Base-by-base conservation (phyloP, 2,329 filamentous ascomycete genomes). In the Alternaria viburni region DNA sequence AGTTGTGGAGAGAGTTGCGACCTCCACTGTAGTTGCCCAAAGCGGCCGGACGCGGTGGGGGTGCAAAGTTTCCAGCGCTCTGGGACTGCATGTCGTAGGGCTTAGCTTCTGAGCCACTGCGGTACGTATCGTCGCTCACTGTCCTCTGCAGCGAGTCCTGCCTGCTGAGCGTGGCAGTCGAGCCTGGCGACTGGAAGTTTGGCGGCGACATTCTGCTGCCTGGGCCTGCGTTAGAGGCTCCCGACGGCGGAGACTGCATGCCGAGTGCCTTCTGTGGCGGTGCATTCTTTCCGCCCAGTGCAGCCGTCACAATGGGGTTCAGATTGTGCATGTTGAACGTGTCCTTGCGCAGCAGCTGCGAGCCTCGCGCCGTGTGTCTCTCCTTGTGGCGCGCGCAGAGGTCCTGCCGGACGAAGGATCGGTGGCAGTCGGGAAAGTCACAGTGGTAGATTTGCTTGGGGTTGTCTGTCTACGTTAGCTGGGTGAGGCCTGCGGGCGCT, bases 371-470 rank as follows among this genome's bases (percentile, higher is more conserved):
- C 9, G 81, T 83, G 66, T 85, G 82, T 68, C 83, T 77, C 73
- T 84, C 83, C 69, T 81, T 82, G 78, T 85, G 84, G 64, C 83
- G 90, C 75, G 96, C 91, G 77, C 96, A 93, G 62, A 99, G 85
- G 79, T 99, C 96, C 69, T 96, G 93, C 67, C 96, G 90, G 61
- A 98, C 95, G 82, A 98, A 99, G 30, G 92, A 90, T 55, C 95
- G 91, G 64, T 90, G 89, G 80, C 96, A 99, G 75, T 94, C 93
- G 19, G 93, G 92, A 74, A 94, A 97, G 76, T 96, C 93, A 83
- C 96, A 98, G 75, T 89, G 89, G 78, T 97, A 98, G 59, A 97
- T 97, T 77, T 96, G 93, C 81, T 97, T 97, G 17, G 95, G 95
- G 61, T 92, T 91, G 81, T 98, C 91, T 93, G 68, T 54, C 55